Conservation (phyloP, 179 eudicot genomes). For the Drosera spatulata region DNA sequence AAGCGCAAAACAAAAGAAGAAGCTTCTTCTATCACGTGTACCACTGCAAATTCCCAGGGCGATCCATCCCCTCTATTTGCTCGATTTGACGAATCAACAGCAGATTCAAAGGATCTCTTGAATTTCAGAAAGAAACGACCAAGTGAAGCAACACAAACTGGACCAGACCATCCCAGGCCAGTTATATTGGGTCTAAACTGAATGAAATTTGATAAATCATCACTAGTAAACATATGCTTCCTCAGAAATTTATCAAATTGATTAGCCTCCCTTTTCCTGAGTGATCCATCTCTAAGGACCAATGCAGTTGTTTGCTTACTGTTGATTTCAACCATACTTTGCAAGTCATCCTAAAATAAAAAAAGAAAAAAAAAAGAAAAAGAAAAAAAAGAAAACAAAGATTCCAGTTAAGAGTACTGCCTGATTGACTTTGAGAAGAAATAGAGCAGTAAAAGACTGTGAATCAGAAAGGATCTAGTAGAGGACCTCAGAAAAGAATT, state of each 20-base stretch:
- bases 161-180: constrained; percentile 90
- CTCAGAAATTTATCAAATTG: constrained; percentile 55
- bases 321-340: constrained; percentile 35
- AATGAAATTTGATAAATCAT: constrained; percentile 50
- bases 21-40: constrained; percentile 77
- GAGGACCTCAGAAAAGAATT: constrained; percentile 70
- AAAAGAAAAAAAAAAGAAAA: constrained; percentile 2
- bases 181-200: constrained; percentile 53
- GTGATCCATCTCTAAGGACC: constrained; percentile 33
- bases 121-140: constrained; percentile 89
- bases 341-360: constrained; percentile 48
- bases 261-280: constrained; percentile 31
- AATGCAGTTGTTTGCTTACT: constrained; percentile 65
- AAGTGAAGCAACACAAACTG: constrained; percentile 88
- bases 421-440: background rate
- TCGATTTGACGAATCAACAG: constrained; percentile 26
- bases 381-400: too few relatives aligned
- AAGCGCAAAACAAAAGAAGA: constrained; percentile 75
- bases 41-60: constrained; percentile 51
- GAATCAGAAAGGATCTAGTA: constrained; percentile 1
- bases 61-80: constrained; percentile 13
- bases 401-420: background rate
- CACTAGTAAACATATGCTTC: constrained; percentile 62
- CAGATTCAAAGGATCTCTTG: constrained; percentile 27
- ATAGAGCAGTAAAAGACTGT: background rate